These are phyloP conservation scores for Magnolia sinica DNA, from an alignment of 164 flowering plant genomes.

Conservation along the genomic window DNA sequence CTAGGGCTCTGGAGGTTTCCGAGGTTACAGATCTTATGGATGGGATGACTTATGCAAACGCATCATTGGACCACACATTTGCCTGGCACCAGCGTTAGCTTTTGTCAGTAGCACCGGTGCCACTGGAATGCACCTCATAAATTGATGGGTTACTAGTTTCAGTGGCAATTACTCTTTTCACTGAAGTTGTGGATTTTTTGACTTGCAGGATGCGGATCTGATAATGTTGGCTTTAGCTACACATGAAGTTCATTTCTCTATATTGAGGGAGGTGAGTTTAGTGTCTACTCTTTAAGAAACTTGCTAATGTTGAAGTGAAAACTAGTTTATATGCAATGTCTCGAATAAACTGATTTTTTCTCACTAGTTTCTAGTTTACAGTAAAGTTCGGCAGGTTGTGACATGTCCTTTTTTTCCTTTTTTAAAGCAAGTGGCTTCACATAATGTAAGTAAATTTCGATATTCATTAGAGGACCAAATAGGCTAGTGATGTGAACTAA, in stretches of 20 bases:
- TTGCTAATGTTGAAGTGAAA: not conserved
- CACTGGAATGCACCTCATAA: no score
- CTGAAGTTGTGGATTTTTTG: not conserved
- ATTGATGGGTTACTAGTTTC: not conserved
- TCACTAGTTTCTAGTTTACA: no score
- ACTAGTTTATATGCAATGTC: not conserved
- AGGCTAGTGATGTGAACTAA: not conserved
- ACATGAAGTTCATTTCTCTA: slow-evolving; percentile 41
- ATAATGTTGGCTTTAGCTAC: slow-evolving; percentile 53
- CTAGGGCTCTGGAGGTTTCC: no score
- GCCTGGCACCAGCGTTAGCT: no score
- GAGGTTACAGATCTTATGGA: no score
- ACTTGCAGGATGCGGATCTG: slow-evolving; percentile 54
- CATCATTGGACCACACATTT: no score
- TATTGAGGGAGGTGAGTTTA: slow-evolving; percentile 36
- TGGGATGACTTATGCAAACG: no score
- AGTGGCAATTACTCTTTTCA: not conserved
- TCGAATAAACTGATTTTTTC: no score
- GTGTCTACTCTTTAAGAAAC: not conserved
- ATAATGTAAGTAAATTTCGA: no score
- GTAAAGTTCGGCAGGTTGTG: no score
- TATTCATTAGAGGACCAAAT: not conserved
- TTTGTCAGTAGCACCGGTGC: no score
- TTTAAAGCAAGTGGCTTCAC: not conserved
- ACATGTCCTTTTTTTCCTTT: not conserved